Base-by-base conservation (phyloP, 2,329 filamentous ascomycete species). In the Tolypocladium album region DNA sequence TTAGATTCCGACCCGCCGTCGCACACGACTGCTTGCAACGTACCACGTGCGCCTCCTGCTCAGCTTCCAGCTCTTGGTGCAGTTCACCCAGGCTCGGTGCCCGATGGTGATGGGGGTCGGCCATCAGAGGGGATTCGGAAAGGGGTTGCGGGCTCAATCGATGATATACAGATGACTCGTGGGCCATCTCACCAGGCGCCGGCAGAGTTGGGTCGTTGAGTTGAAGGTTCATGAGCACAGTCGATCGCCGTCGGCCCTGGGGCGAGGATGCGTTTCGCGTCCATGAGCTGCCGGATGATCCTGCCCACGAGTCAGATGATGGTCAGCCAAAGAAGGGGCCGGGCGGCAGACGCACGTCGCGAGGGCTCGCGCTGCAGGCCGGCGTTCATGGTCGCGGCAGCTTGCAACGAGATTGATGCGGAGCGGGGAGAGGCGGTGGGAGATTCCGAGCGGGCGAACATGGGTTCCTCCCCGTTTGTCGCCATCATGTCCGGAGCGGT, bases 41-140 rank as follows among this genome's bases (percentile, higher is more conserved):
- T 76, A 88, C 85, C 64, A 92, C 88, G 73, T 91, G 88, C 31
- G 85, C 87, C 69, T 92, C 88, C 70, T 91, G 88, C 74, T 92
- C 88, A 58, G 86, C 88, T 71, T 92, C 88, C 1, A 92, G 78
- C 72, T 91, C 87, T 69, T 92, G 88, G 66, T 92, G 88, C 50
- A 92, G 82, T 72, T 91, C 88, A 22, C 88, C 88, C 63, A 92
- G 72, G 69, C 88, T 91, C 2, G 88, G 88, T 0, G 86, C 76
- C 56, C 88, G 80, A 64, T 84, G 82, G 67, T 89, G 87, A 65
- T 84, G 81, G 20, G 85, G 82, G 65, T 86, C 83, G 40, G 69
- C 71, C 59, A 74, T 68, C 57, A 78, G 70, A 9, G 82, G 79
- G 12, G 81, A 82, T 60, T 76, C 68, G 61, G 80, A 72, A 4